phyloP scores from a whole-genome alignment of 257 asterid genomes.

The Solanum chilense region DNA sequence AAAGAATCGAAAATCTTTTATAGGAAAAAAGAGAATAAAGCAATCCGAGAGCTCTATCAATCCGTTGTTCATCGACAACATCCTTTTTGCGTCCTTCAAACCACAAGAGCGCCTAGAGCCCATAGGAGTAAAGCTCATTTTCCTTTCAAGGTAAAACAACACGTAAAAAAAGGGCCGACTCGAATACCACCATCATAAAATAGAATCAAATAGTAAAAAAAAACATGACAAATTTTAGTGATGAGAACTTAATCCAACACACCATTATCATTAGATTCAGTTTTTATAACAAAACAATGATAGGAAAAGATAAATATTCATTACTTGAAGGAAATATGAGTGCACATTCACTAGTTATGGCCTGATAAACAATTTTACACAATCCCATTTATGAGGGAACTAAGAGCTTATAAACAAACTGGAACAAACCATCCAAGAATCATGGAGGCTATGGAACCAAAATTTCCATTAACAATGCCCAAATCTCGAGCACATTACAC shows the following conservation, averaged over 20 bases:
- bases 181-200: not conserved
- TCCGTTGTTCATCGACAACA: not conserved
- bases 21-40: not conserved
- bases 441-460: not conserved
- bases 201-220: no score
- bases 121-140: not conserved
- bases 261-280: not conserved
- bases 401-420: not conserved
- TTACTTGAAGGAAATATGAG: not conserved
- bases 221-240: not conserved
- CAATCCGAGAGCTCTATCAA: not conserved
- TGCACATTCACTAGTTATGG: not conserved
- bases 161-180: not conserved
- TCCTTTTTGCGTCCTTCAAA: not conserved
- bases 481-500: not conserved
- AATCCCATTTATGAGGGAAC: not conserved
- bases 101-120: not conserved
- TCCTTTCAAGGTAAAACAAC: not conserved
- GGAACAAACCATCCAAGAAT: not conserved
- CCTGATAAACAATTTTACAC: not conserved
- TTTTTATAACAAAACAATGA: not conserved
- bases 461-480: not conserved
- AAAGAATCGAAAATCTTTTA: no score
- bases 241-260: not conserved
- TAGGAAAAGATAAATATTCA: not conserved